Conservation (phyloP, 1,139 yeast genomes). For the Diutina rugosa region DNA sequence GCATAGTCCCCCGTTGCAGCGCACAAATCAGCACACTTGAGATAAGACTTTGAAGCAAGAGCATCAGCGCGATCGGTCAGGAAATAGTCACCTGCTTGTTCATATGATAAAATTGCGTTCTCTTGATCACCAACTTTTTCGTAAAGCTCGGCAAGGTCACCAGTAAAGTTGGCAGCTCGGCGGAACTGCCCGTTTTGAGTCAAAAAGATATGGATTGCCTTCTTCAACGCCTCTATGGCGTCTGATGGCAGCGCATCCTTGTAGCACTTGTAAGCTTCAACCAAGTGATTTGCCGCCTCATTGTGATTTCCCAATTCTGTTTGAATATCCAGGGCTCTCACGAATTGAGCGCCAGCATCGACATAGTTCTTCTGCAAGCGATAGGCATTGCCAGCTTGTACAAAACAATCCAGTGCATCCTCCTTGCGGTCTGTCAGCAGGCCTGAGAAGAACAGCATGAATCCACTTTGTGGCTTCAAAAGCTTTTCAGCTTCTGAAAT, state of each 20-base stretch:
- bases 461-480: slow-evolving; percentile 58
- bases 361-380: slow-evolving; percentile 59
- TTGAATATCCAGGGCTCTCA: slow-evolving; percentile 76
- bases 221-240: slow-evolving; percentile 65
- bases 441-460: slow-evolving; percentile 58
- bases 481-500: slow-evolving; percentile 34
- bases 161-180: slow-evolving; percentile 87
- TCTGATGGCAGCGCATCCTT: slow-evolving; percentile 61
- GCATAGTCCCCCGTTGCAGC: slow-evolving; percentile 65
- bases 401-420: slow-evolving; percentile 83
- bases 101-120: slow-evolving; percentile 68
- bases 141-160: slow-evolving; percentile 80
- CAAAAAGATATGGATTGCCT: slow-evolving; percentile 67
- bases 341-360: slow-evolving; percentile 73
- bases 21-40: slow-evolving; percentile 82
- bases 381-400: slow-evolving; percentile 85
- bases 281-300: slow-evolving; percentile 82
- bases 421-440: slow-evolving; percentile 61
- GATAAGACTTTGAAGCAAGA: slow-evolving; percentile 72
- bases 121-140: slow-evolving; percentile 57
- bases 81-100: slow-evolving; percentile 94
- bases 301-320: slow-evolving; percentile 66
- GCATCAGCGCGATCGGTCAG: slow-evolving; percentile 91
- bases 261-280: slow-evolving; percentile 86
- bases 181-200: slow-evolving; percentile 90